Evolutionary conservation across 345 rosid genomes (phyloP), one percentile per base, ranked within the genome.

Genomic region (Aethionema arabicum): DNA sequence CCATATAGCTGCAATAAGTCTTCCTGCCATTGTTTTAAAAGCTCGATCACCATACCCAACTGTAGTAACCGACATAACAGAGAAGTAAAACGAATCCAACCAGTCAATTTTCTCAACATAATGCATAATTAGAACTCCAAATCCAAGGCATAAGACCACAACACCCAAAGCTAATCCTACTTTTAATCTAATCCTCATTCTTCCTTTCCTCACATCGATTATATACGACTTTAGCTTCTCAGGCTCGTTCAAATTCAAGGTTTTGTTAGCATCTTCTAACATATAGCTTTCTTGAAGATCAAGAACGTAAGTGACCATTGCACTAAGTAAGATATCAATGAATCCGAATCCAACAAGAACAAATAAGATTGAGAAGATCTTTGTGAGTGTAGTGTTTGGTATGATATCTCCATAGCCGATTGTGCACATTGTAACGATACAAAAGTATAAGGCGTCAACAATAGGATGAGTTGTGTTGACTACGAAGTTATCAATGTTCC

Each of bases 131-230:
- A 68, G 78, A 64, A 70, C 90, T 32, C 99, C 97, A 68, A 84
- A 55, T 38, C 97, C 99, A 40, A 87, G 80, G 51, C 96, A 93
- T 56, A 90, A 70, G 63, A 85, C 84, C 65, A 90, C 90, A 70
- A 87, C 95, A 46, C 85, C 88, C 48, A 90, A 76, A 29, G 99
- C 99, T 74, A 93, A 72, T 5, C 83, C 97, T 55, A 93, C 97
- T 83, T 90, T 93, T 87, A 84, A 76, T 68, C 98, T 79, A 15
- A 92, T 92, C 82, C 98, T 83, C 91, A 90, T 87, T 73, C 98
- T 87, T 64, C 97, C 98, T 61, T 92, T 92, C 75, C 80, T 80
- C 61, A 89, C 79, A 81, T 92, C 97, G 47, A 92, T 65, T 46
- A 92, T 81, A 63, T 77, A 84, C 3, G 85, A 80, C n/a, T 66